phyloP scores from a whole-genome alignment of 2,329 filamentous ascomycete species.

The Truncatella angustata region DNA sequence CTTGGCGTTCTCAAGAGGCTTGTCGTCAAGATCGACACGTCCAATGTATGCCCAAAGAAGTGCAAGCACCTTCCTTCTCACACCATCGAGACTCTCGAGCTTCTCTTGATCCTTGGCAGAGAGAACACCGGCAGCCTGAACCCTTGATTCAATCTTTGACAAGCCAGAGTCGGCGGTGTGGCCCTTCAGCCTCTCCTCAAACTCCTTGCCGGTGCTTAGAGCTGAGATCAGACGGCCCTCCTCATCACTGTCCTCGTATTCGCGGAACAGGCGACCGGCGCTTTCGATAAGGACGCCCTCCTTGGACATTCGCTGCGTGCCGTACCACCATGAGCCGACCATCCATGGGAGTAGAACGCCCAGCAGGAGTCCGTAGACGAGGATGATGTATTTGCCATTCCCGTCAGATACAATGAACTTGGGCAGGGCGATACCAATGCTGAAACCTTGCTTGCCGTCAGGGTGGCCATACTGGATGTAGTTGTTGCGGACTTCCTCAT shows the following conservation, averaged over 20 bases:
- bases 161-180: slow-evolving; percentile 78
- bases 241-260: slow-evolving; percentile 83
- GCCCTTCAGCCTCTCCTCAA: slow-evolving; percentile 71
- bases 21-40: slow-evolving; percentile 79
- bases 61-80: slow-evolving; percentile 80
- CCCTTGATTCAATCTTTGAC: slow-evolving; percentile 78
- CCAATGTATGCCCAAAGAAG: slow-evolving; percentile 95
- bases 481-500: slow-evolving; percentile 96
- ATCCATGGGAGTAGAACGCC: slow-evolving; percentile 89
- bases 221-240: slow-evolving; percentile 77
- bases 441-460: slow-evolving; percentile 96
- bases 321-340: slow-evolving; percentile 98
- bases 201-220: slow-evolving; percentile 84
- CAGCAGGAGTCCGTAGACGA: slow-evolving; percentile 84
- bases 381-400: slow-evolving; percentile 90
- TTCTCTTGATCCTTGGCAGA: slow-evolving; percentile 70
- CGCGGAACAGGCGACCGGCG: slow-evolving; percentile 90
- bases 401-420: slow-evolving; percentile 90
- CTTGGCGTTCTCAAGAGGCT: slow-evolving; percentile 77
- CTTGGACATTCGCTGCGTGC: slow-evolving; percentile 87
- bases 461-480: slow-evolving; percentile 95
- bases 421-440: slow-evolving; percentile 93
- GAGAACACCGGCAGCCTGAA: slow-evolving; percentile 60
- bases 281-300: slow-evolving; percentile 91
- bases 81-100: slow-evolving; percentile 76